These are phyloP conservation scores for Picea engelmannii DNA, from an alignment of 83 land plant genomes.

Conservation along the genomic window DNA sequence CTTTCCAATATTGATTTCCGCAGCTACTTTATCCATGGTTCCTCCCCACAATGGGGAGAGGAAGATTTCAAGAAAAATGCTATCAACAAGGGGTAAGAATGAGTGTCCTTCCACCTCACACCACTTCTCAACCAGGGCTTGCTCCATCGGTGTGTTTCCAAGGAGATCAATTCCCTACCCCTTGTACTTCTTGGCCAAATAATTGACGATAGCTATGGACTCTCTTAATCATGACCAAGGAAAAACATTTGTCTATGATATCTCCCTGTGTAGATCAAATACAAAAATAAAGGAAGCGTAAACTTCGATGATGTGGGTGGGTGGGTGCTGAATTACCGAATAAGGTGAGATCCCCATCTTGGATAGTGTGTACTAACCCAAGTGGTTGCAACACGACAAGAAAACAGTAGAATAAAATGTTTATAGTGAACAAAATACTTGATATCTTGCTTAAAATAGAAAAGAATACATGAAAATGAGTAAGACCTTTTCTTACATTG, in stretches of 20 bases:
- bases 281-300: too few species aligned
- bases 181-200: slow-evolving; percentile 26
- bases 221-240: too few species aligned
- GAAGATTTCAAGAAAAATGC: slow-evolving; percentile 26
- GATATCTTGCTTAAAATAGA: too few species aligned
- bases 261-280: not conserved
- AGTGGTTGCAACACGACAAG: too few species aligned
- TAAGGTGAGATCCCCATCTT: too few species aligned
- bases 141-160: slow-evolving; percentile 26
- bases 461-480: too few species aligned
- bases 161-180: slow-evolving; percentile 21
- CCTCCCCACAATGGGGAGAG: slow-evolving; percentile 12
- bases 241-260: too few species aligned
- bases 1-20: slow-evolving; percentile 25
- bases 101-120: slow-evolving; percentile 36
- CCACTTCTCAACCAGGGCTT: slow-evolving; percentile 40
- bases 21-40: not conserved
- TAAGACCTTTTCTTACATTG: not conserved
- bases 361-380: too few species aligned
- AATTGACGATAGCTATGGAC: slow-evolving; percentile 38
- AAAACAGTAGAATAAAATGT: too few species aligned
- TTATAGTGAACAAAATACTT: too few species aligned
- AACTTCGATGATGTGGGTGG: too few species aligned
- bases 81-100: slow-evolving; percentile 23
- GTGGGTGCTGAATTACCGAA: too few species aligned